phyloP scores from a whole-genome alignment of 352 stramenopile species.

The Phytophthora chlamydospora region DNA sequence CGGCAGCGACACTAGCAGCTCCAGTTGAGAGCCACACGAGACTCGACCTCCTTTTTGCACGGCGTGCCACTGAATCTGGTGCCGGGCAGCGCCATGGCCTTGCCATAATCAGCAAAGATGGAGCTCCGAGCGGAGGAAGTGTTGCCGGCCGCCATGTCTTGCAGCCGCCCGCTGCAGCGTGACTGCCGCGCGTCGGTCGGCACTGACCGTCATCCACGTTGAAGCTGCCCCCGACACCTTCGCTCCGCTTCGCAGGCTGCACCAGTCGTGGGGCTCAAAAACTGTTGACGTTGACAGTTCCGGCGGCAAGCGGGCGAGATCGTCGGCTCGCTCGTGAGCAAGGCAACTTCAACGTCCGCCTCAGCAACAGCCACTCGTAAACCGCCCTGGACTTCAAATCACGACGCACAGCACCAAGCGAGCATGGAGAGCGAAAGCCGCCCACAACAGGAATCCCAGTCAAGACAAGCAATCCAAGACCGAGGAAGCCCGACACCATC shows the following conservation, averaged over 20 bases:
- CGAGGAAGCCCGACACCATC: constrained; percentile 10
- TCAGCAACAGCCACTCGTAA: constrained; percentile 11
- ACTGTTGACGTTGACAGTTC: constrained; percentile 45
- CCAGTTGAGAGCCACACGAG: too few species aligned
- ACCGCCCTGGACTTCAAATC: constrained; percentile 27
- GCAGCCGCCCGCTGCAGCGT: background rate
- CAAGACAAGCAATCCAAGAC: background rate
- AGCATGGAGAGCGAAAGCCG: too few species aligned
- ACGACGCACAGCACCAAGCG: background rate
- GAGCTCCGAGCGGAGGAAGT: too few species aligned
- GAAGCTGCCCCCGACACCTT: constrained; percentile 19
- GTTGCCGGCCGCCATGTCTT: background rate
- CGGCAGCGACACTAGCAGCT: too few species aligned
- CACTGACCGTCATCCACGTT: constrained; percentile 25
- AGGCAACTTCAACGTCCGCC: constrained; percentile 26
- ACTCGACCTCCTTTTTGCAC: too few species aligned
- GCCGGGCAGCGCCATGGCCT: too few species aligned
- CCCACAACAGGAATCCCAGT: background rate
- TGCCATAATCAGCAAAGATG: too few species aligned
- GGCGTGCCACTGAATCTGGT: too few species aligned
- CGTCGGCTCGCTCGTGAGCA: background rate
- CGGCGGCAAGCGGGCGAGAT: constrained; percentile 13
- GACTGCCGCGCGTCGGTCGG: constrained; percentile 22
- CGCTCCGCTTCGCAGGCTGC: constrained; percentile 23
- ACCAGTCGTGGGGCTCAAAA: constrained; percentile 27